phyloP scores from a whole-genome alignment of 192 early-diverging fungal species.

The Chytriomyces sp. region DNA sequence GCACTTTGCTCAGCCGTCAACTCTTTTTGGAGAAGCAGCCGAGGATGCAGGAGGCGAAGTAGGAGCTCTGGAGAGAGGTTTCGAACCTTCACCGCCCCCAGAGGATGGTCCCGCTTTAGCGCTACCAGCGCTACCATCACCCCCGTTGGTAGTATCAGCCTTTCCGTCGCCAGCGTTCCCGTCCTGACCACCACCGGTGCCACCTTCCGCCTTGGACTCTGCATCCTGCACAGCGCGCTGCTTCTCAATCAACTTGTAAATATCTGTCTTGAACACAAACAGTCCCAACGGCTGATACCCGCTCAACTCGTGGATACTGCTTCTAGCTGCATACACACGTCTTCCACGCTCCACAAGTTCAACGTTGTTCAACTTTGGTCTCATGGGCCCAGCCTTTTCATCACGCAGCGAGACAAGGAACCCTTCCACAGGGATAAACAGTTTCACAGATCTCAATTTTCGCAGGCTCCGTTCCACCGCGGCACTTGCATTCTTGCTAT shows the following conservation, averaged over 20 bases:
- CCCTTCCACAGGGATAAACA: neutral
- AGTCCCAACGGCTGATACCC: conserved; percentile 6
- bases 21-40: no score
- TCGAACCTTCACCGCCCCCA: no score
- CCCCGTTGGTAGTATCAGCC: no score
- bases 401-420: neutral
- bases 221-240: neutral
- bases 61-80: no score
- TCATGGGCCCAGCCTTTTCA: neutral
- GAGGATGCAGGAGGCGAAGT: no score
- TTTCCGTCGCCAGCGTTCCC: no score
- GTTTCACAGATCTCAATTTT: neutral
- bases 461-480: neutral
- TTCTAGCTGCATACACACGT: neutral
- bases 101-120: no score
- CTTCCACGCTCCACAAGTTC: neutral
- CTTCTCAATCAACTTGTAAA: conserved; percentile 9
- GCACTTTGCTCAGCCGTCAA: no score
- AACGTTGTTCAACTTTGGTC: neutral
- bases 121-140: no score
- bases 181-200: no score
- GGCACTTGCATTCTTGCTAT: neutral
- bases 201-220: neutral
- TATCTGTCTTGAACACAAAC: conserved; percentile 1
- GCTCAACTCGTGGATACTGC: neutral